Base-by-base conservation (phyloP, 805 yeast genomes). In the Starmerella tilneyi region DNA sequence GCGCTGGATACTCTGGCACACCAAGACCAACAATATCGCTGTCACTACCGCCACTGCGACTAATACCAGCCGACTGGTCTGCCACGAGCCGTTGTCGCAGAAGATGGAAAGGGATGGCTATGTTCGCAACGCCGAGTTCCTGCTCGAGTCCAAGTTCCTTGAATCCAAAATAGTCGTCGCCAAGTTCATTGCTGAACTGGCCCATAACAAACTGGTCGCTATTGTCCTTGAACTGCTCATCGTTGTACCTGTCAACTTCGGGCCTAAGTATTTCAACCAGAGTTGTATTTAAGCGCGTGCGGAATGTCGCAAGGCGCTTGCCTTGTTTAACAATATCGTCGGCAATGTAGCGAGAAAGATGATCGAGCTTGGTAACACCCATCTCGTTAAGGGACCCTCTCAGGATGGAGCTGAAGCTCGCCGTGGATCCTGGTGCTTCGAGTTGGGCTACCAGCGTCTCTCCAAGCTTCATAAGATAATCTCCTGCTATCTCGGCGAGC, bases 111-210 rank as follows among this genome's bases (percentile, higher is more conserved):
- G 99, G 98, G 22, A 92, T 85, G 0, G 94, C 76, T 3, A 88
- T 74, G 23, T 88, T 81, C 41, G 86, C 64, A 59, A 89, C 68
- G 9, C 89, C 88, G 61, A 85, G 81, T 62, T 92, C 99, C 56
- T 81, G 84, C 57, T 89, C 97, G 43, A 92, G 67, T 0, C 98
- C 98, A 39, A 92, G 69, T 53, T 89, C 97, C 59, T 75, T 82
- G 69, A 92, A 94, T 0, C 99, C 99, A 66, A 94, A 94, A 72
- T 88, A 92, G 65, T 92, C 99, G 56, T 89, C 98, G 6, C 97
- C 98, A 30, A 92, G 67, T 49, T 88, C 96, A 56, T 76, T 81
- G 1, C 96, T 81, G 61, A 92, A 92, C 57, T 88, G 96, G 47
- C 99, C 99, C 24, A 92, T 82, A 53, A 89, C 65, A 60, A 88